Percentiles rank a stretch among this genome's conserved stretches.
Evolutionary conservation across 1,139 yeast species (phyloP).

Genomic region (Fermentozyma sake): DNA sequence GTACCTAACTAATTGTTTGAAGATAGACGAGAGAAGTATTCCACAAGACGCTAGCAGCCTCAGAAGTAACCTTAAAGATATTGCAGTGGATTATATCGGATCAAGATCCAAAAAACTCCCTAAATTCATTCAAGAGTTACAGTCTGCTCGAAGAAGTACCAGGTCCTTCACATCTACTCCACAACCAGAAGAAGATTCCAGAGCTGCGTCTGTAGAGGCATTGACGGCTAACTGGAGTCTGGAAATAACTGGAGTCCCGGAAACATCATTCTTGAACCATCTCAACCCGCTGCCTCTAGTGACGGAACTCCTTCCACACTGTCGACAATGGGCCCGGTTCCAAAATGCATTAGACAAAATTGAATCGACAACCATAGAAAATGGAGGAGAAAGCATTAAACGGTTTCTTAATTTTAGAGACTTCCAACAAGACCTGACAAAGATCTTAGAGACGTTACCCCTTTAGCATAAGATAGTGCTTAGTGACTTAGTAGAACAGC

Average conservation of each 20-base stretch:
- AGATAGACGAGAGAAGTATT: too few species aligned
- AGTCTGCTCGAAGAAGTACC: conserved; percentile 8
- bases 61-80: conserved; percentile 9
- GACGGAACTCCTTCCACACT: conserved; percentile 31
- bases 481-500: not conserved
- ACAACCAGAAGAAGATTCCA: conserved; percentile 5
- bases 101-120: conserved; percentile 17
- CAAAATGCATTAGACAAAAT: conserved; percentile 25
- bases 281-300: conserved; percentile 10
- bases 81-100: conserved; percentile 12
- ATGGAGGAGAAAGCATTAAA: conserved; percentile 22
- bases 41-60: too few species aligned
- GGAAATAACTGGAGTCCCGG: conserved; percentile 18
- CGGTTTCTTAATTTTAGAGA: conserved; percentile 32
- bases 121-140: conserved; percentile 15
- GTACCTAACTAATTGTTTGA: too few species aligned
- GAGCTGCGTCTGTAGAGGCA: conserved; percentile 1
- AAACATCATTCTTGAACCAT: conserved; percentile 15
- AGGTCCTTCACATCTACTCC: conserved; percentile 5
- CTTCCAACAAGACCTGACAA: conserved; percentile 21
- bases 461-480: too few species aligned
- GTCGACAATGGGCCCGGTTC: conserved; percentile 31
- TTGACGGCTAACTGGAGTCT: conserved; percentile 3
- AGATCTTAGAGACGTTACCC: conserved; percentile 6
- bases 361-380: conserved; percentile 16